Evolutionary conservation across 2,329 filamentous ascomycete species (phyloP), one percentile per base, ranked within the genome.

Genomic region (Ramichloridium luteum): DNA sequence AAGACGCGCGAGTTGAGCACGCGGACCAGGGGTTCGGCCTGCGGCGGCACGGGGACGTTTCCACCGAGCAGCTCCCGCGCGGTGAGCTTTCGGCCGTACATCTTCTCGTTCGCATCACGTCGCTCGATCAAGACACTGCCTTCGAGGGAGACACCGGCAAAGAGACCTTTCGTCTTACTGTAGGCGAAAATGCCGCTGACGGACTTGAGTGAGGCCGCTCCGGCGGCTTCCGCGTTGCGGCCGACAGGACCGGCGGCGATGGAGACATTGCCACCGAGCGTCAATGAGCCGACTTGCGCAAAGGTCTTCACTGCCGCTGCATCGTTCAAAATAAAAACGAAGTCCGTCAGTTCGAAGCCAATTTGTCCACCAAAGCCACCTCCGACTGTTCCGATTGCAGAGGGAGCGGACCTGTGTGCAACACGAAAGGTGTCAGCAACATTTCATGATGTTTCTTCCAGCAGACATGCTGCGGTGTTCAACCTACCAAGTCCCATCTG

Each of bases 301-400:
- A 98, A 96, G 6, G 88, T 86, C 57, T 83, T 83, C 44, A 98
- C 88, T 27, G 90, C 88, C 36, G 67, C 74, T 25, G 76, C 67
- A 53, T 98, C 88, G 61, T 98, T 98, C 43, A 98, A 75, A 44
- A 98, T 94, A 61, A 98, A 96, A 55, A 98, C 90, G 54, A 98
- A 98, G 56, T 90, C 83, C 37, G 83, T 90, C 39, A 92, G 60
- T 58, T 92, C 83, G 57, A 88, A 82, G 20, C 82, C 82, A 50
- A 92, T 83, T 60, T 90, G 82, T 25, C 82, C 82, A 45, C 82
- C 82, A 43, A 92, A 81, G 14, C 82, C 83, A 33, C 77, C 83
- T 45, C 83, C 83, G 16, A 79, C 75, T 1, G 80, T 85, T 31
- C 77, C 77, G 50, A 90, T 85, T 31, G 82, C 83, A 35, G 75